These are phyloP conservation scores for Diaporthe sp. DNA, from an alignment of 2,329 filamentous ascomycete species.

Conservation along the genomic window DNA sequence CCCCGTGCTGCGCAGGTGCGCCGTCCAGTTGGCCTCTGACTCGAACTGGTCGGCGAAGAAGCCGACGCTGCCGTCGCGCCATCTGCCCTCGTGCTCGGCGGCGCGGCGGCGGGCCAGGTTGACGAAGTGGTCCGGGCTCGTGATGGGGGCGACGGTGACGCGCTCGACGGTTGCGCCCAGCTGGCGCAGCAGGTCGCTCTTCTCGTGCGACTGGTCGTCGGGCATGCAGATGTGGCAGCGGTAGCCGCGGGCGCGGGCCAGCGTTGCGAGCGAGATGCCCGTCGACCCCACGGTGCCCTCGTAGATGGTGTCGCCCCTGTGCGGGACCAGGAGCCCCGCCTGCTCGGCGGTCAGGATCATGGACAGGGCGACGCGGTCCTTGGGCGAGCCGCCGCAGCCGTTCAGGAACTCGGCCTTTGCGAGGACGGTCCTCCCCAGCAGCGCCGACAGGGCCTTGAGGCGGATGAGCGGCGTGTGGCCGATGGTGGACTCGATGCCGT, in stretches of 20 bases:
- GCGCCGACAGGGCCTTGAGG: constrained; percentile 86
- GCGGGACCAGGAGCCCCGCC: constrained; percentile 77
- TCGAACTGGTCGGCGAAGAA: constrained; percentile 99
- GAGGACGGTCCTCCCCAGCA: constrained; percentile 88
- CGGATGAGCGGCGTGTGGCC: constrained; percentile 91
- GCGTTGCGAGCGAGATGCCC: constrained; percentile 90
- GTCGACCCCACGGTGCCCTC: constrained; percentile 98
- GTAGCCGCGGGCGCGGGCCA: constrained; percentile 90
- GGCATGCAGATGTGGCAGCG: constrained; percentile 98
- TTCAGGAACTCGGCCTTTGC: constrained; percentile 98
- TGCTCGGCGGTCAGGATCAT: constrained; percentile 89
- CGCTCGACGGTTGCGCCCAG: constrained; percentile 94
- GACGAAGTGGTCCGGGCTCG: constrained; percentile 93
- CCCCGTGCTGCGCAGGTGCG: constrained; percentile 85
- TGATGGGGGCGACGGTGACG: constrained; percentile 90
- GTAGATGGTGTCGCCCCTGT: constrained; percentile 93
- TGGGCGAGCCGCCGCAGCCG: constrained; percentile 91
- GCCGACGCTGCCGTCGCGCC: constrained; percentile 73
- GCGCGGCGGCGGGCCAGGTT: constrained; percentile 87
- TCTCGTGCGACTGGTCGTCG: constrained; percentile 88
- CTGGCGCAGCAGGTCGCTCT: constrained; percentile 87
- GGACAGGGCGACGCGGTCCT: constrained; percentile 91
- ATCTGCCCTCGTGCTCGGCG: constrained; percentile 72
- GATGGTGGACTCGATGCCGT: constrained; percentile 91
- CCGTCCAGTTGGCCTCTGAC: constrained; percentile 86